Evolutionary conservation across 1,284 basidiomycete species (phyloP).

Genomic region (Ceratobasidium papillatum): DNA sequence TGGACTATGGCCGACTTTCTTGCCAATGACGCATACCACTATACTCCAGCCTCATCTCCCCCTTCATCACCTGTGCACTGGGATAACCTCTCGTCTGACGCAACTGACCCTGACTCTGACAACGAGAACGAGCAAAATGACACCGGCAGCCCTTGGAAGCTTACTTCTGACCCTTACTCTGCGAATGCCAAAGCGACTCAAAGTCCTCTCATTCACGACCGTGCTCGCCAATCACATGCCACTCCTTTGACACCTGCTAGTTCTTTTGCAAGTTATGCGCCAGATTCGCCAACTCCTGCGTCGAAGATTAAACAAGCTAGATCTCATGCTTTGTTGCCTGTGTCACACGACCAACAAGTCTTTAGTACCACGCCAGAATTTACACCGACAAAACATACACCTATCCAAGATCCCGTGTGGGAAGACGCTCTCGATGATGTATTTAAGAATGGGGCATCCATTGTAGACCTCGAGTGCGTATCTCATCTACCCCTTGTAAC

Average conservation of each 20-base stretch:
- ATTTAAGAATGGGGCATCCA: constrained; percentile 3
- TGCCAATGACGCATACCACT: constrained; percentile 30
- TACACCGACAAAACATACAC: neutral
- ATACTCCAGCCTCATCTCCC: constrained; percentile 20
- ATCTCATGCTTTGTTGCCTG: neutral
- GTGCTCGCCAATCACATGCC: neutral
- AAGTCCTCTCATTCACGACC: constrained; percentile 18
- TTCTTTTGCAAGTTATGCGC: constrained; percentile 8
- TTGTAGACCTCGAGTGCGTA: constrained; percentile 27
- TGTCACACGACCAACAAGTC: no score
- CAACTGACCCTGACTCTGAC: neutral
- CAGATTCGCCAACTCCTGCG: neutral
- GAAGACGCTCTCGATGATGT: constrained; percentile 21
- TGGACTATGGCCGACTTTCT: constrained; percentile 31
- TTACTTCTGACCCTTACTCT: constrained; percentile 36
- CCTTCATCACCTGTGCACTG: constrained; percentile 31
- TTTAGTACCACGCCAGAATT: neutral
- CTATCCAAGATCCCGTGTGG: constrained; percentile 10
- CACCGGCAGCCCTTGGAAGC: constrained; percentile 15
- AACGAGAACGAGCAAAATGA: neutral
- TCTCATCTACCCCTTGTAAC: neutral
- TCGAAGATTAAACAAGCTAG: neutral
- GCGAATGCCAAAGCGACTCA: constrained; percentile 37
- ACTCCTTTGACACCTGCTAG: constrained; percentile 21
- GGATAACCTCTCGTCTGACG: neutral